phyloP scores from a whole-genome alignment of 805 yeast genomes.

The Blastobotrys chiropterorum region DNA sequence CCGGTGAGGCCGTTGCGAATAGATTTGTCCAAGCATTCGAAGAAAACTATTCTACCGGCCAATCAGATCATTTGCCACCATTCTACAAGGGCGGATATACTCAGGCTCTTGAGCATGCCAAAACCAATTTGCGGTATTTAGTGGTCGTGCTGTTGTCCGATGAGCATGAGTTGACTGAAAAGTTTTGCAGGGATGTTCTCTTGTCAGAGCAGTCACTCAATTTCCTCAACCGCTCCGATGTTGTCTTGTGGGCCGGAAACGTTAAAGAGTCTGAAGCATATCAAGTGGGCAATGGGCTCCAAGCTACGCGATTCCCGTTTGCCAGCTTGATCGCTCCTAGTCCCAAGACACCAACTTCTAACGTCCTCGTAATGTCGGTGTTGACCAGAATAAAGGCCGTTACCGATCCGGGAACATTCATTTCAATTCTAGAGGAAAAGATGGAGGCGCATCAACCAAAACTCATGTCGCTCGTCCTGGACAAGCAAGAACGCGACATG shows the following conservation, averaged over 20 bases:
- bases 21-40: slow-evolving; percentile 48
- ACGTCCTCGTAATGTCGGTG: slow-evolving; percentile 49
- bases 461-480: slow-evolving; percentile 54
- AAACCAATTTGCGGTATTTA: slow-evolving; percentile 63
- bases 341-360: slow-evolving; percentile 37
- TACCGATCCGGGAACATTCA: slow-evolving; percentile 34
- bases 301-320: slow-evolving; percentile 73
- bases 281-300: slow-evolving; percentile 71
- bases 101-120: slow-evolving; percentile 66
- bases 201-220: slow-evolving; percentile 41
- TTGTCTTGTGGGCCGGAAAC: slow-evolving; percentile 84
- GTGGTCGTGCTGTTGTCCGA: slow-evolving; percentile 68
- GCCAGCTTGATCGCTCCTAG: slow-evolving; percentile 66
- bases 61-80: slow-evolving; percentile 12
- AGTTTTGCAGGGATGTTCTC: slow-evolving; percentile 50
- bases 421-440: slow-evolving; percentile 41
- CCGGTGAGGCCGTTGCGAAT: slow-evolving; percentile 43
- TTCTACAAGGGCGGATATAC: slow-evolving; percentile 75
- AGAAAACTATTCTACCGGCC: slow-evolving; percentile 38
- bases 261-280: slow-evolving; percentile 74
- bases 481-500: slow-evolving; percentile 51
- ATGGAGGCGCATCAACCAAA: slow-evolving; percentile 52
- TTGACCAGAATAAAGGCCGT: slow-evolving; percentile 59
- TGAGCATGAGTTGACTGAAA: slow-evolving; percentile 55
- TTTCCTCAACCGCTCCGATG: slow-evolving; percentile 43